Conservation (phyloP, 2,329 filamentous ascomycete genomes). For the Diaporthe ampelina region DNA sequence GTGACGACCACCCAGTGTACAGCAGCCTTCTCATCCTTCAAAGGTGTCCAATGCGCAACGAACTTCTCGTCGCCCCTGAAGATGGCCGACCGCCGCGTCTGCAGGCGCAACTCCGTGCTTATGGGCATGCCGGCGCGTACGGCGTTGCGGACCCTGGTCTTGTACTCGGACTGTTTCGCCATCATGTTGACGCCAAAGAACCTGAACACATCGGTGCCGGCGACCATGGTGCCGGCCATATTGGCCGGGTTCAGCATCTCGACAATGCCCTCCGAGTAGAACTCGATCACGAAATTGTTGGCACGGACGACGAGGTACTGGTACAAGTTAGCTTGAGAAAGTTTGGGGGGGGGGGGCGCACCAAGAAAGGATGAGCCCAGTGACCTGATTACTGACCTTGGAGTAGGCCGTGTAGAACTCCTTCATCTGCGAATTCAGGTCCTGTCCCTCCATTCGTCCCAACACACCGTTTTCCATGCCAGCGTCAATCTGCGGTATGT, state of each 20-base stretch:
- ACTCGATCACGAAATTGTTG: constrained; percentile 45
- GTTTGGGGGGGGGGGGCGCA: too few species aligned
- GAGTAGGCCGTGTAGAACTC: constrained; percentile 50
- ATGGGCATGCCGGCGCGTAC: constrained; percentile 50
- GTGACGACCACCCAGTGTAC: constrained; percentile 37
- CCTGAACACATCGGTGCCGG: constrained; percentile 47
- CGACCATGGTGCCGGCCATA: constrained; percentile 43
- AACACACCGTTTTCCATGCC: constrained; percentile 47
- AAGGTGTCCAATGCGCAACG: constrained; percentile 45
- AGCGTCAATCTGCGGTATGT: constrained; percentile 31
- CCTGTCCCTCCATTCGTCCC: constrained; percentile 47
- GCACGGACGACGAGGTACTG: constrained; percentile 46
- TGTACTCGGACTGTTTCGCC: constrained; percentile 45
- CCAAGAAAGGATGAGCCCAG: background rate
- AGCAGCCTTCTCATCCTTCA: constrained; percentile 44
- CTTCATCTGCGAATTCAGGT: constrained; percentile 47
- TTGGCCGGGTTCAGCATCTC: constrained; percentile 46
- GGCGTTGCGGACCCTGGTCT: constrained; percentile 42
- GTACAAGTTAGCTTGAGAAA: background rate
- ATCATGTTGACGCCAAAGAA: constrained; percentile 48
- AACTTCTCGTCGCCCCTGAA: constrained; percentile 48
- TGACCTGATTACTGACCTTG: constrained; percentile 39
- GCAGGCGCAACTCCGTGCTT: constrained; percentile 47
- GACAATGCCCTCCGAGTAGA: constrained; percentile 47
- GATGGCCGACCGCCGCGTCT: constrained; percentile 46